A percentile compares a stretch with the other conserved stretches of the same genome.
Conservation (phyloP, 768 basidiomycete species). For the Hydnum rufescens region DNA sequence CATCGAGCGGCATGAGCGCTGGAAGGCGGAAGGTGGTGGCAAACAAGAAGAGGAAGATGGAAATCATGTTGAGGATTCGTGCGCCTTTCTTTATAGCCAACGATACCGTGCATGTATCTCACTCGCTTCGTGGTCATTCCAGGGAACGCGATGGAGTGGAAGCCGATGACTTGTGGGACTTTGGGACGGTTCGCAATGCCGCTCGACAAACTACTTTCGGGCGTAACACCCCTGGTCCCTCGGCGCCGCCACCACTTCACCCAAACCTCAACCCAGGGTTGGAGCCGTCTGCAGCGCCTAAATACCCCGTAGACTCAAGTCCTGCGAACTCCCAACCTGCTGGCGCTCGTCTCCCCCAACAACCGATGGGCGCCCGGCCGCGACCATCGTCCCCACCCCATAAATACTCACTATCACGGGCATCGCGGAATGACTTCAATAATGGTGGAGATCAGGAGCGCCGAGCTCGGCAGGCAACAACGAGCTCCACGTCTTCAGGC, state of each 20-base stretch:
- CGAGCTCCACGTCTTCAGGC: slow-evolving; percentile 17
- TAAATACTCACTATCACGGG: no score
- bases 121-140: slow-evolving; percentile 1
- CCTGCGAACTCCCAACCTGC: no score
- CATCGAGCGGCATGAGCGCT: slow-evolving; percentile 84
- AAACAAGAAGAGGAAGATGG: slow-evolving; percentile 51
- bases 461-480: slow-evolving; percentile 46
- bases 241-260: no score
- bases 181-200: slow-evolving; percentile 80
- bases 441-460: no score
- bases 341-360: no score
- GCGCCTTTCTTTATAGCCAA: slow-evolving; percentile 17
- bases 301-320: no score
- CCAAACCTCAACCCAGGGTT: no score
- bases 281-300: no score
- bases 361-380: no score
- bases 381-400: no score
- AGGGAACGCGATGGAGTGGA: slow-evolving; percentile 36
- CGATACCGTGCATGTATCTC: slow-evolving; percentile 5
- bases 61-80: slow-evolving; percentile 43
- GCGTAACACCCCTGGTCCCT: no score
- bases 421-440: no score
- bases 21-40: slow-evolving; percentile 78
- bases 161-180: slow-evolving; percentile 85
- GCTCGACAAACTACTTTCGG: slow-evolving; percentile 34